A percentile compares a stretch with the other conserved stretches of the same genome.
Evolutionary conservation across 78 protist species (phyloP).

Genomic region (Capsaspora owczarzaki): DNA sequence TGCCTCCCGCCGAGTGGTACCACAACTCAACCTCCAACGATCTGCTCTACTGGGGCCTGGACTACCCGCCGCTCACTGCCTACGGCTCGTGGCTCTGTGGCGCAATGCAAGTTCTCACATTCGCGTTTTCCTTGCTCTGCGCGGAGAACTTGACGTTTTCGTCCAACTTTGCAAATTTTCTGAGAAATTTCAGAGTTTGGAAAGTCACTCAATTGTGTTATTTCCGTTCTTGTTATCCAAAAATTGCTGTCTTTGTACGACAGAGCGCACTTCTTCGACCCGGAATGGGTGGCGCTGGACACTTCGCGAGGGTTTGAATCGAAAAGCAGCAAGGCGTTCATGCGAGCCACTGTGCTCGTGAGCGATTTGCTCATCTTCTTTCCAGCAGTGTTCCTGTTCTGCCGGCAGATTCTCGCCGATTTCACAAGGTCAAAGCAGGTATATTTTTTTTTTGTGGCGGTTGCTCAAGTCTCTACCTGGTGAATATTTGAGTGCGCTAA

Average conservation of each 20-base stretch:
- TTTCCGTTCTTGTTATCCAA: no score
- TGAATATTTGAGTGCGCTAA: no score
- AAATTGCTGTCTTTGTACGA: no score
- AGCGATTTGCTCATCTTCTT: slow-evolving; percentile 69
- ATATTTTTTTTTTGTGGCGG: no score
- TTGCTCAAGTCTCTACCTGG: no score
- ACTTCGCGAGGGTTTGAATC: slow-evolving; percentile 82
- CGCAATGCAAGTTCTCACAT: slow-evolving; percentile 27
- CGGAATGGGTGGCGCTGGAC: slow-evolving; percentile 62
- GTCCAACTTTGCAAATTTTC: no score
- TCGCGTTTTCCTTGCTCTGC: no score
- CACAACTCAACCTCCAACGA: slow-evolving; percentile 70
- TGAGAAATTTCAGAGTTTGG: no score
- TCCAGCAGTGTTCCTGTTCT: slow-evolving; percentile 45
- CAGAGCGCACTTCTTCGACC: slow-evolving; percentile 34
- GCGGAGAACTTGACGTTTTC: no score
- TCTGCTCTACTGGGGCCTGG: slow-evolving; percentile 94
- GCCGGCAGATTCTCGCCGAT: no score
- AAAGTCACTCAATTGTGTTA: no score
- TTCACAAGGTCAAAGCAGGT: no score
- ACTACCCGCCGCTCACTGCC: slow-evolving; percentile 98
- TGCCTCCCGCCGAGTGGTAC: slow-evolving; percentile 68
- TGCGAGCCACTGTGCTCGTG: slow-evolving; percentile 70
- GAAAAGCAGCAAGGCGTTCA: slow-evolving; percentile 45
- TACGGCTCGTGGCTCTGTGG: slow-evolving; percentile 72